Evolutionary conservation across 768 basidiomycete species (phyloP), one percentile per base, ranked within the genome.

Genomic region (Mycena epipterygia): DNA sequence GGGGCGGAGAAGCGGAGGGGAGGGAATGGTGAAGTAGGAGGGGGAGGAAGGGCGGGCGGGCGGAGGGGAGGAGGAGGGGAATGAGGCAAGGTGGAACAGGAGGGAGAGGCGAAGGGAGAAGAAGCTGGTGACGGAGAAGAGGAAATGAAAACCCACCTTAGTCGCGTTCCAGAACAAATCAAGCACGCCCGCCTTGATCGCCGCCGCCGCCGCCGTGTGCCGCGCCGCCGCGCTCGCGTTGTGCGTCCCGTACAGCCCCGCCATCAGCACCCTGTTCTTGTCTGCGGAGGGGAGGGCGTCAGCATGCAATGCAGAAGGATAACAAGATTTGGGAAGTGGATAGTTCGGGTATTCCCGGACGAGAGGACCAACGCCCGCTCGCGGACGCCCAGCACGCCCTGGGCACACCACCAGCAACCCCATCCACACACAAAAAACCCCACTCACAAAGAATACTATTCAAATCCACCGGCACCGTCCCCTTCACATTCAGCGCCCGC

Each of bases 81-180:
- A 4, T 14, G 1, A 13, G 19, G 52, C 19, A 35, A 25, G 30
- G 33, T 14, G 44, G 27, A 25, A 19, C 25, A 29, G 13, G 61
- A 37, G 61, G 16, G 23, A 13, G 32, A 27, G n/a, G 46, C 14
- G 23, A 49, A 32, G 32, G 19, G 32, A 49, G 25, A 16, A 32
- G 33, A 25, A 5, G 51, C 23, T n/a, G n/a, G n/a, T n/a, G n/a
- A n/a, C n/a, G n/a, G n/a, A n/a, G n/a, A n/a, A n/a, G n/a, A n/a
- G n/a, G 12, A 9, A 39, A 16, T 29, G 17, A 41, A 35, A 66
- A 60, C 78, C 13, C 42, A 86, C 86, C 82, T 93, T 94, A 11
- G 83, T 80, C 0, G 89, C 73, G 76, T 97, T 93, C 96, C 96
- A 98, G 80, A 90, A 84, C 12, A 98, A 87, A 78, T 98, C 97